These are phyloP conservation scores for Termitomyces sp. DNA, from an alignment of 768 basidiomycete genomes.

Conservation along the genomic window DNA sequence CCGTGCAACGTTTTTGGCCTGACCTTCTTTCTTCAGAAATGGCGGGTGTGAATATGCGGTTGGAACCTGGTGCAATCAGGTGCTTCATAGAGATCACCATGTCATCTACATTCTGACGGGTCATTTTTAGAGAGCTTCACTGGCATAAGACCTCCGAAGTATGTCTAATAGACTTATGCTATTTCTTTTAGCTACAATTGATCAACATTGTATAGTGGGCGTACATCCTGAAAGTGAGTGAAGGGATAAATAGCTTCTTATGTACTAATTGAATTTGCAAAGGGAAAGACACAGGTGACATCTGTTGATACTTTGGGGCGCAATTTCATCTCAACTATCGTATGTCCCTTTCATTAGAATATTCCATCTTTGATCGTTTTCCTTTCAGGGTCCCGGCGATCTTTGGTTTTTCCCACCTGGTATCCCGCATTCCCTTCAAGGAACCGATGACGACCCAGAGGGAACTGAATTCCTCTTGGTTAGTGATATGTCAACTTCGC, in stretches of 20 bases:
- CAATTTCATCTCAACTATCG: conserved; percentile 46
- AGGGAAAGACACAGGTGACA: conserved; percentile 46
- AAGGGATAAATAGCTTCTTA: not conserved
- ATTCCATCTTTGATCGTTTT: not conserved
- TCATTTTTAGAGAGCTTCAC: conserved; percentile 39
- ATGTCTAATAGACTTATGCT: not conserved
- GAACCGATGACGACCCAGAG: conserved; percentile 35
- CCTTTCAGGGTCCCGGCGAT: conserved; percentile 37
- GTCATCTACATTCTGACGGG: not conserved
- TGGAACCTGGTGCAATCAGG: conserved; percentile 46
- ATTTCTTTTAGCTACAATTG: not conserved
- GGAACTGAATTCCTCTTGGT: conserved; percentile 52
- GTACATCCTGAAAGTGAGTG: conserved; percentile 38
- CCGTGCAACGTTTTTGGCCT: not conserved
- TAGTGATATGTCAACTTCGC: conserved; percentile 2
- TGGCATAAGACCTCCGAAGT: conserved; percentile 50
- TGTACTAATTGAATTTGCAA: not conserved
- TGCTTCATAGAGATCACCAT: conserved; percentile 6
- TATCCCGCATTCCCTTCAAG: conserved; percentile 52
- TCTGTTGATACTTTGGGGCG: conserved; percentile 42
- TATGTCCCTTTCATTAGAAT: conserved; percentile 20
- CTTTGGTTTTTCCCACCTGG: conserved; percentile 57
- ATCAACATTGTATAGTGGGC: conserved; percentile 35
- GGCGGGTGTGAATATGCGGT: conserved; percentile 49
- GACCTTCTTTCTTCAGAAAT: conserved; percentile 20